Base-by-base conservation (phyloP, 1,284 basidiomycete species). In the Pseudozyma hubeiensis region DNA sequence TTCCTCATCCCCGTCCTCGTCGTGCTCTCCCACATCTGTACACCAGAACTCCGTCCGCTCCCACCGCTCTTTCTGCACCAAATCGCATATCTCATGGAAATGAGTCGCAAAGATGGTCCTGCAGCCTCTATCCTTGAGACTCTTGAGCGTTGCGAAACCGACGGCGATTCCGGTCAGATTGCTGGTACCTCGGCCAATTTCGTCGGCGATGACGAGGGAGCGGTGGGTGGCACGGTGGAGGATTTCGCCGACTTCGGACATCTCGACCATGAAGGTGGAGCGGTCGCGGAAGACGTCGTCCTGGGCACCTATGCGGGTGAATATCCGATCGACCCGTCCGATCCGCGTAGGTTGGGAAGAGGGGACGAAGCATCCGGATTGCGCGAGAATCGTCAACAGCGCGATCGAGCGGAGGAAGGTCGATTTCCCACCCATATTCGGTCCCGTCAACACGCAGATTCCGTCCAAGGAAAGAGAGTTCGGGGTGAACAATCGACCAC, bases 391-490 rank as follows among this genome's bases (percentile, higher is more conserved):
- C 8, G 91, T 87, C 53, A 97, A 91, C 30, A 99, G 87, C 5
- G 96, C 97, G 0, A 90, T 92, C 83, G 97, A 95, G 14, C 96
- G 91, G 17, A 99, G 88, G 34, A 93, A 88, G 0, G 96, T 98
- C 1, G 93, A 95, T 85, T 99, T 98, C 51, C 79, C 93, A 89
- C 44, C 93, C 93, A 97, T 97, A 81, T 98, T 98, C 0, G 96
- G 96, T 0, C 96, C 96, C 1, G 95, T 98, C 75, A 98, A 91
- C 51, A 97, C 83, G 63, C 90, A 87, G 5, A 97, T 80, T 2
- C 41, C 39, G 0, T 33, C 37, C 1, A 72, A 54, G 0, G 39
- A 19, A 16, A 94, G 88, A 3, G 91, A 90, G 84, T 98, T 99
- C 0, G 93, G 90, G 1, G 67, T 68, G 44, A 75, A 77, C 7